Evolutionary conservation across 139 green algal genomes (phyloP).

Genomic region (Coelastrella sp.): DNA sequence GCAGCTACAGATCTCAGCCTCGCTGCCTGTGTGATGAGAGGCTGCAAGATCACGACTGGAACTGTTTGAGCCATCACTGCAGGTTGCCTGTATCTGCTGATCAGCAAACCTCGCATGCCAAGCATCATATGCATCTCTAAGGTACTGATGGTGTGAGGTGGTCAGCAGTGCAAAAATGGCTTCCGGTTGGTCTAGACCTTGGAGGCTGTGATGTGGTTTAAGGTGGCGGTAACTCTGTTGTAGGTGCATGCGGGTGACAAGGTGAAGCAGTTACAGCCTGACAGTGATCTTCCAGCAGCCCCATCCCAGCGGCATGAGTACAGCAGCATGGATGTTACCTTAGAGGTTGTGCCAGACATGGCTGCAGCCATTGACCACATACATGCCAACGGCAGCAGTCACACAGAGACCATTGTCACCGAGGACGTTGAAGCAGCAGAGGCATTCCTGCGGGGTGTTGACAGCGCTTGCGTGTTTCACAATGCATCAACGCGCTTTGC

Average conservation of each 20-base stretch:
- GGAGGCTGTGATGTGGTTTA: no score
- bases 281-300: slow-evolving; percentile 60
- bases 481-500: slow-evolving; percentile 96
- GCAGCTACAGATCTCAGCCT: no score
- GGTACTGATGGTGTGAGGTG: no score
- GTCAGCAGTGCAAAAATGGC: no score
- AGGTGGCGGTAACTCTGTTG: no score
- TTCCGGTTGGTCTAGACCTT: no score
- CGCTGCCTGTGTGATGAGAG: background rate
- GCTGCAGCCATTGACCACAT: slow-evolving; percentile 93
- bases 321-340: slow-evolving; percentile 77
- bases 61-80: background rate
- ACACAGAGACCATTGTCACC: slow-evolving; percentile 91
- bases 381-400: slow-evolving; percentile 85
- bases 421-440: slow-evolving; percentile 78
- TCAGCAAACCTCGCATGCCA: no score
- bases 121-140: no score
- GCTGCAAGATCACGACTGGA: no score
- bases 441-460: slow-evolving; percentile 90
- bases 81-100: background rate
- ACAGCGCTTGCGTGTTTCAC: slow-evolving; percentile 96
- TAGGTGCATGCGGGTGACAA: slow-evolving; percentile 71
- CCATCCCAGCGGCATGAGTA: slow-evolving; percentile 90
- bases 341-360: slow-evolving; percentile 91
- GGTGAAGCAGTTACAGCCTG: slow-evolving; percentile 5